Evolutionary conservation across 805 yeast genomes (phyloP), one percentile per base, ranked within the genome.

Genomic region (Torulaspora microellipsoides): DNA sequence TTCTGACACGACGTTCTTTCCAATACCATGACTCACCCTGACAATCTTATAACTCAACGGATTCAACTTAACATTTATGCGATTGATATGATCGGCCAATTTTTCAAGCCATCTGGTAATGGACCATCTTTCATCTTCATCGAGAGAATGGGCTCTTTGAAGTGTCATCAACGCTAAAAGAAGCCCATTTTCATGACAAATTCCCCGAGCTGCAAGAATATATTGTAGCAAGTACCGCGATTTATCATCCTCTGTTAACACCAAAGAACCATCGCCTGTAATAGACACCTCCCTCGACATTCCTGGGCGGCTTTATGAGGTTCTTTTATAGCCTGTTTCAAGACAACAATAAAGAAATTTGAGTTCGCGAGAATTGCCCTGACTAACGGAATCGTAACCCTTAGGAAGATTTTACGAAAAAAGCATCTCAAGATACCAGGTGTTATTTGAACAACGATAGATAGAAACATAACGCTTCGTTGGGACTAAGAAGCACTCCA

Each of bases 131-230:
- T 38, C 37, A n/a, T 42, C 49, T n/a, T 29, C 15, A 12, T 9
- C 31, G 3, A 34, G 15, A 2, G 39, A 15, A 31, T 46, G 44
- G 11, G 36, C 15, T 4, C 20, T 13, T 28, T 44, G 34, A 27
- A 60, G 41, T 13, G 42, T 50, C 42, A 46, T 47, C 27, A 57
- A 39, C 7, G 48, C 55, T 5, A 49, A 15, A 33, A 59, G 23
- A 10, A 62, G 46, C 10, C 37, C 41, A 25, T 48, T 48, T 35
- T 59, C 64, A 34, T 56, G 58, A 31, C 62, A 54, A 1, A 61
- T 45, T 11, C 65, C 61, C 13, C 59, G 42, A 28, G 50, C 48
- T 8, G 38, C 42, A 30, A 60, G 40, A 4, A 60, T 36, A 41
- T 56, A 59, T 29, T 56, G 64, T 27, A 60, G 35, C 11, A 60